Evolutionary conservation across 345 rosid species (phyloP).

Genomic region (Jatropha curcas): DNA sequence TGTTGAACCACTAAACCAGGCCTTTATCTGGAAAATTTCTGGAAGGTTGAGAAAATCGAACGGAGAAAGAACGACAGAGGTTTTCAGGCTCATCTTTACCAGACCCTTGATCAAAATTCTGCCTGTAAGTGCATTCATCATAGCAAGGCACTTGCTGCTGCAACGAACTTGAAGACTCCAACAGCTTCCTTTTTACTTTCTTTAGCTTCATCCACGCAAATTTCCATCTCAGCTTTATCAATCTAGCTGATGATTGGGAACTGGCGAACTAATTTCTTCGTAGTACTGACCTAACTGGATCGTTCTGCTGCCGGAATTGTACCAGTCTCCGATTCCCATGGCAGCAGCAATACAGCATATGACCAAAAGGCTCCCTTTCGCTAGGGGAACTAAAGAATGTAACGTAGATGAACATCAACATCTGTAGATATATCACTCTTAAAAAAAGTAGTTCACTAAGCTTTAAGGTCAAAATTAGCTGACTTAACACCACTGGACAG

Average conservation of each 20-base stretch:
- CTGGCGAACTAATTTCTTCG: constrained; percentile 1
- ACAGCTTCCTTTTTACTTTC: constrained; percentile 37
- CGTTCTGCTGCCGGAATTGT: constrained; percentile 11
- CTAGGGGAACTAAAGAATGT: background rate
- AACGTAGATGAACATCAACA: background rate
- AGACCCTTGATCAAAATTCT: constrained; percentile 54
- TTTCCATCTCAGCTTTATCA: constrained; percentile 34
- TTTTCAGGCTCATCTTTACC: constrained; percentile 47
- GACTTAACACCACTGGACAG: too few species aligned
- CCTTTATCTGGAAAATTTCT: constrained; percentile 11
- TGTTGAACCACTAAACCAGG: constrained; percentile 1
- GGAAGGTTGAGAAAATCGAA: constrained; percentile 43
- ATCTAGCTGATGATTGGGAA: constrained; percentile 9
- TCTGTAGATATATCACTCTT: background rate
- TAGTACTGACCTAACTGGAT: background rate
- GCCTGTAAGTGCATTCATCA: constrained; percentile 36
- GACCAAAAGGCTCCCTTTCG: background rate
- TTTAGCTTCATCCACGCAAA: constrained; percentile 38
- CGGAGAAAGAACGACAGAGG: constrained; percentile 45
- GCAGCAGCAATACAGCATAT: background rate
- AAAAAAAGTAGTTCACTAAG: background rate
- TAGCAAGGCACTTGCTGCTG: constrained; percentile 22
- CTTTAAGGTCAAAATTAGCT: too few species aligned
- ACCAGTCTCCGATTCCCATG: constrained; percentile 32
- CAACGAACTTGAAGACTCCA: constrained; percentile 13